phyloP scores from a whole-genome alignment of 2,329 filamentous ascomycete species.

The Diaporthe vaccinii region DNA sequence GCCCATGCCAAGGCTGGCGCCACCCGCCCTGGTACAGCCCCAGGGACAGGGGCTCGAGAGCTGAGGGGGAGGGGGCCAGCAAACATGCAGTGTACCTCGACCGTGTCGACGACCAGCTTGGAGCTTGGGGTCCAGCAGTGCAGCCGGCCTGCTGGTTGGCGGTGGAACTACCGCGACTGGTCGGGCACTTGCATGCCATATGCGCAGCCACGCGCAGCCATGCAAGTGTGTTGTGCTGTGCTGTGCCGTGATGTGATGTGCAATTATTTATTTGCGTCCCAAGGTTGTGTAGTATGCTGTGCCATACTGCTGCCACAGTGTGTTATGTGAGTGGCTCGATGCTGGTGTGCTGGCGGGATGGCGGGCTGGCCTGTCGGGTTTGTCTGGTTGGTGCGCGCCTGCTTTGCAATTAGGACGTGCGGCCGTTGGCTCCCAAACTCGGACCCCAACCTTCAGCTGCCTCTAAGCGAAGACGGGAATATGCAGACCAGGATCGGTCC shows the following conservation, averaged over 20 bases:
- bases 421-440: constrained; percentile 26
- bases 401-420: not conserved
- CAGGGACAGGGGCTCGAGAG: constrained; percentile 34
- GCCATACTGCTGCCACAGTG: not conserved
- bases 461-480: constrained; percentile 27
- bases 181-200: constrained; percentile 15
- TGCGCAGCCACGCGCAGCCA: constrained; percentile 12
- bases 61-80: not conserved
- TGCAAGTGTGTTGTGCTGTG: constrained; percentile 20
- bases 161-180: constrained; percentile 29
- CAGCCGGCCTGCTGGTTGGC: constrained; percentile 1
- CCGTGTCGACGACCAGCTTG: not conserved
- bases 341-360: not conserved
- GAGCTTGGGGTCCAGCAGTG: not conserved
- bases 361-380: not conserved
- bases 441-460: constrained; percentile 28
- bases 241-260: constrained; percentile 12
- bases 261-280: constrained; percentile 11
- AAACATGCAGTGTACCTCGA: constrained; percentile 2
- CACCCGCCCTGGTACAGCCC: constrained; percentile 36
- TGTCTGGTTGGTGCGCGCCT: not conserved
- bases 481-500: constrained; percentile 20
- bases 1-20: constrained; percentile 32
- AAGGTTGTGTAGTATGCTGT: constrained; percentile 2
- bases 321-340: constrained; percentile 18